A percentile compares a stretch with the other conserved stretches of the same genome.
phyloP scores from a whole-genome alignment of 2,329 filamentous ascomycete species.

The Calonectria leucothoes region DNA sequence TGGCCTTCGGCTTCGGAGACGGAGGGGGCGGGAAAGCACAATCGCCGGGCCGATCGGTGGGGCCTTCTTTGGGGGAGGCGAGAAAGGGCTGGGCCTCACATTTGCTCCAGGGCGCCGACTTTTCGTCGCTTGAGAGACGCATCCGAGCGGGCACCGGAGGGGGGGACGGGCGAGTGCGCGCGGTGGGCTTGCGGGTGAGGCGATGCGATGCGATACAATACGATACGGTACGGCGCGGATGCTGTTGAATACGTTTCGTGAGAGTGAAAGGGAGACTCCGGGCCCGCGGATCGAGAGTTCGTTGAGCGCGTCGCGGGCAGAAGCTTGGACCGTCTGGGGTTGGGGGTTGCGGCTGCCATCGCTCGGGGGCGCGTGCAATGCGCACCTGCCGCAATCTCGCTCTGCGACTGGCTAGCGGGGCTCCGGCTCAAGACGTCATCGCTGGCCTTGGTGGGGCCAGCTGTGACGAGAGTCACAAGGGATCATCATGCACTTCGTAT shows the following conservation, averaged over 20 bases:
- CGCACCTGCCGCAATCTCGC: slow-evolving; percentile 18
- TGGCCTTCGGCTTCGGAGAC: slow-evolving; percentile 12
- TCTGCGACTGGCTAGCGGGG: slow-evolving; percentile 14
- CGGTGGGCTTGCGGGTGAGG: not conserved
- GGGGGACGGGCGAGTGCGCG: not conserved
- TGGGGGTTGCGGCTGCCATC: not conserved
- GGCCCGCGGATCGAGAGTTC: slow-evolving; percentile 4
- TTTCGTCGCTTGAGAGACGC: not conserved
- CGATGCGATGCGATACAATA: not conserved
- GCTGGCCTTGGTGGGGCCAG: slow-evolving; percentile 2
- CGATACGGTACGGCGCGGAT: not conserved
- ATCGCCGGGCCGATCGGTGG: slow-evolving; percentile 27
- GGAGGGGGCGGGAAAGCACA: slow-evolving; percentile 22
- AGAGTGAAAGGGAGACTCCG: not conserved
- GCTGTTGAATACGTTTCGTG: slow-evolving; percentile 3
- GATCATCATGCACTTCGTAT: not conserved
- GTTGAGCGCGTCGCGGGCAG: slow-evolving; percentile 6
- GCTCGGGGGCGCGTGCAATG: not conserved
- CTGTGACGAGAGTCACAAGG: not conserved
- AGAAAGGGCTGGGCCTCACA: slow-evolving; percentile 33
- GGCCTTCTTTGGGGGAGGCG: slow-evolving; percentile 19
- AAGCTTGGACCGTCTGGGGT: slow-evolving; percentile 33
- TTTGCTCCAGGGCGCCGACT: slow-evolving; percentile 10
- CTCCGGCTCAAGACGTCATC: slow-evolving; percentile 5
- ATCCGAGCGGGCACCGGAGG: not conserved